phyloP scores from a whole-genome alignment of 2,329 filamentous ascomycete species.

The Chaetomium sp. region DNA sequence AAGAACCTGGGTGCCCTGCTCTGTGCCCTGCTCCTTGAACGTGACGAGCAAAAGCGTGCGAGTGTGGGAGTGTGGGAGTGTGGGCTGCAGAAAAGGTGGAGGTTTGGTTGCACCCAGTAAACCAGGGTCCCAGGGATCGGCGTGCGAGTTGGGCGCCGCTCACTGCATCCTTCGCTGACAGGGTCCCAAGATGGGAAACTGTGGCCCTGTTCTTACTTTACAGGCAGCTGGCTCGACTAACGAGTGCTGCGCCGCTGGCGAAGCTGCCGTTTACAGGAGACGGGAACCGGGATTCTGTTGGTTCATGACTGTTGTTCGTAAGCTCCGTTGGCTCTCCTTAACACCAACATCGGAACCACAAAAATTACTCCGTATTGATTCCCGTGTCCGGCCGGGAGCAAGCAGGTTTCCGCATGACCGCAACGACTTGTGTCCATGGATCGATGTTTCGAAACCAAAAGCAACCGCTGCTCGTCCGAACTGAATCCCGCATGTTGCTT shows the following conservation, averaged over 20 bases:
- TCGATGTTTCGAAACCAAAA: conserved; percentile 16
- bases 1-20: conserved; percentile 6
- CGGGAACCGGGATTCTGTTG: background rate
- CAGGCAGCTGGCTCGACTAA: conserved; percentile 8
- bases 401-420: background rate
- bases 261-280: conserved; percentile 5
- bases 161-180: conserved; percentile 20
- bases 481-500: conserved; percentile 7
- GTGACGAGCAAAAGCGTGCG: conserved; percentile 4
- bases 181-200: background rate
- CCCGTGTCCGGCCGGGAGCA: background rate
- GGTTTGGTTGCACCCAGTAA: conserved; percentile 8
- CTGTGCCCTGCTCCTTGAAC: background rate
- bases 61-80: background rate
- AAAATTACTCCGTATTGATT: too few species aligned
- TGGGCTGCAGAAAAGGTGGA: conserved; percentile 1
- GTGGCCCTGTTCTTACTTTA: conserved; percentile 1
- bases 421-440: background rate
- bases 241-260: conserved; percentile 21
- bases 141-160: conserved; percentile 11
- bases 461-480: conserved; percentile 10
- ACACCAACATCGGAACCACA: background rate
- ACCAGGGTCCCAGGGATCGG: conserved; percentile 14
- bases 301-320: background rate
- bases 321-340: background rate